Evolutionary conservation across 495 filamentous ascomycete genomes (phyloP).

Genomic region (Apiosordaria backusii): DNA sequence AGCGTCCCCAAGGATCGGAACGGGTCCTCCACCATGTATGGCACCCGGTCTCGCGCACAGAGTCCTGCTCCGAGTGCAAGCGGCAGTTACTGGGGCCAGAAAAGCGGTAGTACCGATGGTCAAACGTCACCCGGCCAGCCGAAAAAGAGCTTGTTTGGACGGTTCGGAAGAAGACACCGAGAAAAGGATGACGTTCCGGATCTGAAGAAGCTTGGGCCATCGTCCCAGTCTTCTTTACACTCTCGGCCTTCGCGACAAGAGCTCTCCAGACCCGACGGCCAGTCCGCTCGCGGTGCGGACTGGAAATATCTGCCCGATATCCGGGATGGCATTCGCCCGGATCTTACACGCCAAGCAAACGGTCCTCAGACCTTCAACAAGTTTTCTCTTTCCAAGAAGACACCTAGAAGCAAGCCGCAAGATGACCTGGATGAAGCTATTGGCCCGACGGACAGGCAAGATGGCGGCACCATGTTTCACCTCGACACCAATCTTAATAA

Average conservation of each 20-base stretch:
- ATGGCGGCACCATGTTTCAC: constrained; percentile 51
- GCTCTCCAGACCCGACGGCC: constrained; percentile 42
- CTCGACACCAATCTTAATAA: constrained; percentile 81
- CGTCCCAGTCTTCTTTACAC: constrained; percentile 48
- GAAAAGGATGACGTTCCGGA: constrained; percentile 53
- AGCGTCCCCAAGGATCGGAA: constrained; percentile 48
- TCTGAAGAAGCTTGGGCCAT: constrained; percentile 54
- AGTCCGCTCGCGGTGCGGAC: constrained; percentile 44
- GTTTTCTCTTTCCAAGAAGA: constrained; percentile 48
- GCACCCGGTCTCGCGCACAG: constrained; percentile 55
- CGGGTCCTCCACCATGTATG: constrained; percentile 39
- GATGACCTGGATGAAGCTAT: constrained; percentile 49
- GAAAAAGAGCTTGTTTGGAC: constrained; percentile 65
- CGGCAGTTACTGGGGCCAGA: constrained; percentile 50
- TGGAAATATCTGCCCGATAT: constrained; percentile 35
- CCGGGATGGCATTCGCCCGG: constrained; percentile 27
- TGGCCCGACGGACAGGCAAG: constrained; percentile 43
- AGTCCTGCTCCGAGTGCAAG: constrained; percentile 73
- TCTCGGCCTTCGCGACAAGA: constrained; percentile 50
- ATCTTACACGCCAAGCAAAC: neutral
- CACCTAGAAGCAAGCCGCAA: constrained; percentile 35
- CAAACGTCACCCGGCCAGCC: constrained; percentile 56
- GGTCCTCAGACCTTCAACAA: constrained; percentile 49
- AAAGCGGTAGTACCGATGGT: constrained; percentile 45
- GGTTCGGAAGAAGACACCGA: constrained; percentile 55